Evolutionary conservation across 345 rosid species (phyloP).

Genomic region (Pistacia vera): DNA sequence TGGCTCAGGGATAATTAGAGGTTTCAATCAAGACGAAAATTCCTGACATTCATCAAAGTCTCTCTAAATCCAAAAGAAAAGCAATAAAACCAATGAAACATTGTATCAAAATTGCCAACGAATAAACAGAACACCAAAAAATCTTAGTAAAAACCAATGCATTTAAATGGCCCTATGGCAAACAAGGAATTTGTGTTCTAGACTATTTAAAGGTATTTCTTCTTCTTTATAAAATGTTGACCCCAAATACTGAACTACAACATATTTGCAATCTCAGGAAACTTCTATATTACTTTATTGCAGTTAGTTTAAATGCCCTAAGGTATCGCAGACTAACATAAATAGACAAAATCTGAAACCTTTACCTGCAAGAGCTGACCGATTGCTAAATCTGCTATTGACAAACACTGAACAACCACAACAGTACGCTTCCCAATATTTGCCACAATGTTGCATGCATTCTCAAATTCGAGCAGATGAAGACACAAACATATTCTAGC

Average conservation of each 20-base stretch:
- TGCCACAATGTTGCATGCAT: conserved; percentile 63
- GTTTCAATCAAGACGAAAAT: too few species aligned
- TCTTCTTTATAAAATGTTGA: not conserved
- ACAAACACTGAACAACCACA: conserved; percentile 64
- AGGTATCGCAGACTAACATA: not conserved
- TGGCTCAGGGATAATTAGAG: too few species aligned
- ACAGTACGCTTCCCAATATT: conserved; percentile 52
- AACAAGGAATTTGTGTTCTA: too few species aligned
- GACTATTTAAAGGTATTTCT: too few species aligned
- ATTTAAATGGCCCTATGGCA: too few species aligned
- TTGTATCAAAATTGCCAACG: not conserved
- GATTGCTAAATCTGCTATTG: conserved; percentile 83
- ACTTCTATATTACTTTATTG: not conserved
- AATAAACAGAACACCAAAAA: too few species aligned
- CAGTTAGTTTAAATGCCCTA: not conserved
- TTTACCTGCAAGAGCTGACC: conserved; percentile 62
- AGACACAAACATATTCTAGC: conserved; percentile 72
- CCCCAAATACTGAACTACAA: not conserved
- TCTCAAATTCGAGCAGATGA: conserved; percentile 75
- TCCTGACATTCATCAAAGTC: not conserved
- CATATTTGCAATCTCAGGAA: not conserved
- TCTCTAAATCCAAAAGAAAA: not conserved
- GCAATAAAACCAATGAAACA: not conserved
- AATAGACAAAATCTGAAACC: conserved; percentile 2
- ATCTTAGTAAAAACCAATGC: too few species aligned